phyloP scores from a whole-genome alignment of 2,329 filamentous ascomycete genomes.

The Neurospora sp. region DNA sequence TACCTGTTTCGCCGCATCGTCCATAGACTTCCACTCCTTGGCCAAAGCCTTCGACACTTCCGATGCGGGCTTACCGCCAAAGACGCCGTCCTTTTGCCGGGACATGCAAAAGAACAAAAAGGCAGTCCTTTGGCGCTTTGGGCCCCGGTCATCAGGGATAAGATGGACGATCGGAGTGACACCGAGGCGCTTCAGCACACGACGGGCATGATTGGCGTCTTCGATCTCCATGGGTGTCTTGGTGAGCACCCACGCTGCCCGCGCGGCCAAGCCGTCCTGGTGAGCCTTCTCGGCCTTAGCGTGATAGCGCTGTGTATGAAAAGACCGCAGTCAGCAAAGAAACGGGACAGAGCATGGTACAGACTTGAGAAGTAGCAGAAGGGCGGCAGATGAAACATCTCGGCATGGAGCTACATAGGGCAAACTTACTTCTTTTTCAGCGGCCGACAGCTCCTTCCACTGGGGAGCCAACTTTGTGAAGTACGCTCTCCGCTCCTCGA shows the following conservation, averaged over 20 bases:
- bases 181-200: slow-evolving; percentile 26
- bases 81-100: slow-evolving; percentile 24
- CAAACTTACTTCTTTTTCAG: slow-evolving; percentile 34
- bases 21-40: slow-evolving; percentile 34
- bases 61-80: slow-evolving; percentile 2
- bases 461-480: slow-evolving; percentile 5
- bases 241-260: slow-evolving; percentile 36
- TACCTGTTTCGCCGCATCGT: slow-evolving; percentile 32
- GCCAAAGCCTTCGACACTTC: slow-evolving; percentile 19
- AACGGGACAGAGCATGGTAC: background rate
- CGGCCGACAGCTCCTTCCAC: slow-evolving; percentile 30
- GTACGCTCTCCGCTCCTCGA: background rate
- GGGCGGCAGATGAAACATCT: background rate
- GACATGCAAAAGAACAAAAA: slow-evolving; percentile 30
- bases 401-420: background rate
- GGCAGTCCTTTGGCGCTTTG: slow-evolving; percentile 26
- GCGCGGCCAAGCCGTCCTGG: slow-evolving; percentile 27
- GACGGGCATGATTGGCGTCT: slow-evolving; percentile 39
- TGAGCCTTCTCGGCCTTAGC: slow-evolving; percentile 26
- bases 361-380: background rate
- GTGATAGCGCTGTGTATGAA: slow-evolving; percentile 25
- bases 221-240: slow-evolving; percentile 30
- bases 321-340: slow-evolving; percentile 2
- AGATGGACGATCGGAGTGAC: background rate
- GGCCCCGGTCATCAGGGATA: slow-evolving; percentile 38